Conservation (phyloP, 208 protist genomes). For the Leishmania arabica region DNA sequence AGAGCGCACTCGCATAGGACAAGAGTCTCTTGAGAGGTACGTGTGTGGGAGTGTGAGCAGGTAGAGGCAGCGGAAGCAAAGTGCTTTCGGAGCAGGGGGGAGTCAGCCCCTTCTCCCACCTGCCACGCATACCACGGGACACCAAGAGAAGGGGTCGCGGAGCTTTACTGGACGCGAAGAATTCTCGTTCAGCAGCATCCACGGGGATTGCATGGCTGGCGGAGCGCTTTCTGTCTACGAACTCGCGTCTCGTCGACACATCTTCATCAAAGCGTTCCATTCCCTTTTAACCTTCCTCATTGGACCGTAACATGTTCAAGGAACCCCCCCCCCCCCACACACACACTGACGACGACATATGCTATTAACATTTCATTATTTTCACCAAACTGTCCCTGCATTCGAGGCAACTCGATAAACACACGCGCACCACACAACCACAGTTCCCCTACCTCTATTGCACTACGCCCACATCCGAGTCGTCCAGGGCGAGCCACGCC, state of each 20-base stretch:
- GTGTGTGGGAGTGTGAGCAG: background rate
- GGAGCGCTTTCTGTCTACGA: background rate
- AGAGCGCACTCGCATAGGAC: conserved; percentile 36
- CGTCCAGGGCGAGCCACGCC: too few relatives aligned
- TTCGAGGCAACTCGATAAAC: background rate
- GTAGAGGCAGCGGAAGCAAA: too few relatives aligned
- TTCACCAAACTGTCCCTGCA: background rate
- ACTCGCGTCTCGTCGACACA: background rate
- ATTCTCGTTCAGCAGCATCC: background rate
- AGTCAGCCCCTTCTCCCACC: background rate
- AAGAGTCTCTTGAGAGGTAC: background rate
- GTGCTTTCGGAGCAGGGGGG: too few relatives aligned
- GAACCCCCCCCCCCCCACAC: too few relatives aligned
- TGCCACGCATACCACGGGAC: background rate
- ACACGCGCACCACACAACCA: background rate
- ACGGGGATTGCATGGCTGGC: background rate
- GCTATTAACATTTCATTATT: background rate
- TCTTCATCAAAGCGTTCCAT: background rate
- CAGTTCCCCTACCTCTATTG: background rate
- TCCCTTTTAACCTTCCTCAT: background rate
- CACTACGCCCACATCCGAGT: background rate
- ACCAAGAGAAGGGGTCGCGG: too few relatives aligned
- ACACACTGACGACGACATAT: background rate
- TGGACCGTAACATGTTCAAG: background rate
- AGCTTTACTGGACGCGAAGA: background rate